Evolutionary conservation across 2,329 filamentous ascomycete species (phyloP), one percentile per base, ranked within the genome.

Genomic region (Coniochaeta prunicola): DNA sequence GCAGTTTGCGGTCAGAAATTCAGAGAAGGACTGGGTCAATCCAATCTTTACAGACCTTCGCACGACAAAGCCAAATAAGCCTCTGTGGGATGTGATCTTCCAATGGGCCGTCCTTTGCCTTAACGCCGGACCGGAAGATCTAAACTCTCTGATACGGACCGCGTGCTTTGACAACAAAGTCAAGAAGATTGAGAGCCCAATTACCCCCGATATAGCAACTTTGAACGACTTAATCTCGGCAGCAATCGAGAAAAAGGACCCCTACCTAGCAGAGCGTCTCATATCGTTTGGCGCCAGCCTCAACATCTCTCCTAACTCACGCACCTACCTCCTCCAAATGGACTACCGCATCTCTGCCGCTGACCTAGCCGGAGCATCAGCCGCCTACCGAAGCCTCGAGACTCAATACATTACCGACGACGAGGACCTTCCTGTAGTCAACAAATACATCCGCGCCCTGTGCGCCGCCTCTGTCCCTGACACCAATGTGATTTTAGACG

Each of bases 141-240:
- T 92, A 60, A 81, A 84, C 58, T 83, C 86, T 63, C 91, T 92
- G 84, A 82, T 94, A 60, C 77, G 82, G 48, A 78, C 86, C 21
- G 87, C 91, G 80, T 71, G 77, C n/a, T 71, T 75, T 38, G 74
- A 78, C 55, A 80, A 77, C 61, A 66, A 75, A 57, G 70, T 78
- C 61, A 71, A 80, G 59, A 73, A 75, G 17, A 64, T 50, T 19
- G 53, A 55, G 7, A 24, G 2, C 28, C 28, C 15, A 3, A 61
- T 80, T 3, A 71, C 76, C 7, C 84, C 91, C 0, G 87, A 90
- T 58, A 86, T 86, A 7, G 74, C 80, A 3, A 91, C 89, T 6
- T 85, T 97, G 66, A 96, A 97, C 67, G 76, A 78, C 6, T 79
- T 97, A 28, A 80, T 97, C 19, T 81, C 84, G 57, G 85, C 87